Conservation (phyloP, 257 asterid genomes). For the Mitragyna speciosa region DNA sequence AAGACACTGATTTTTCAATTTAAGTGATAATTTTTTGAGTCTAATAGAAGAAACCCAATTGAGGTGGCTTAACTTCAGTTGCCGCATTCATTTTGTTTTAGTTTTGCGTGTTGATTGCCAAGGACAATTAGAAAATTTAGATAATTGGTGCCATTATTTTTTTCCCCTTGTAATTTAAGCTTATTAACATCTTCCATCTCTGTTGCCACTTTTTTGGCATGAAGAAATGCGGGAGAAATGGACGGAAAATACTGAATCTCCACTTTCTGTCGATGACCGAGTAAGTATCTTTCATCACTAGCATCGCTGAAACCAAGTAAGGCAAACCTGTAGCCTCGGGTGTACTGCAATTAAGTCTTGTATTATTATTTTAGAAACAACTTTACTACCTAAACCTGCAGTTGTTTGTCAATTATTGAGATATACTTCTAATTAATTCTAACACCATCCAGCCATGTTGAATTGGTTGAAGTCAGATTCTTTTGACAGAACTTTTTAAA, state of each 20-base stretch:
- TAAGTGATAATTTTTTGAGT: background rate
- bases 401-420: background rate
- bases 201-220: background rate
- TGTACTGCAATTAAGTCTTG: background rate
- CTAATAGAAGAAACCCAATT: too few relatives aligned
- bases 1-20: background rate
- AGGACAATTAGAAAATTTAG: background rate
- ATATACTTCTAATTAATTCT: too few relatives aligned
- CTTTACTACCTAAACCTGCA: background rate
- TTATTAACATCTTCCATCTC: conserved; percentile 5
- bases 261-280: conserved; percentile 41
- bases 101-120: background rate
- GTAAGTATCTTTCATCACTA: conserved; percentile 38
- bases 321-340: background rate
- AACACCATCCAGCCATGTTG: background rate
- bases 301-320: too few relatives aligned
- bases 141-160: background rate
- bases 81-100: background rate
- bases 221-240: conserved; percentile 46
- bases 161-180: background rate
- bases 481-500: background rate
- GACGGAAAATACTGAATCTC: conserved; percentile 48
- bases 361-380: background rate
- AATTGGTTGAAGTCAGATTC: background rate
- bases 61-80: background rate